A percentile compares a stretch with the other conserved stretches of the same genome.
phyloP scores from a whole-genome alignment of 2,329 filamentous ascomycete species.

The Ceratocystis lukuohia region DNA sequence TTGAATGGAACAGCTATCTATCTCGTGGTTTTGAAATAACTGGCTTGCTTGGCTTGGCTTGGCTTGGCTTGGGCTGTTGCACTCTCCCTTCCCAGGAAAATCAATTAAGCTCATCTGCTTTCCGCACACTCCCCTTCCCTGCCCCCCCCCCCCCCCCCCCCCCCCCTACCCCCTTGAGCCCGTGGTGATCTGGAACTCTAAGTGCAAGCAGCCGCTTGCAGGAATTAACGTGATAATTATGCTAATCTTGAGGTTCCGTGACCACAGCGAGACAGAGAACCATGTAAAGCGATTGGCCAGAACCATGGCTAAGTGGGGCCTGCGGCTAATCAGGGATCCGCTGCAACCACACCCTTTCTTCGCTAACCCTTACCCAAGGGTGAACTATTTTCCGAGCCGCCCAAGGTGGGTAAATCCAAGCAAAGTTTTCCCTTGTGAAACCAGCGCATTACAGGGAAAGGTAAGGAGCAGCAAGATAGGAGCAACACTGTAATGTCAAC shows the following conservation, averaged over 20 bases:
- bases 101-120: neutral
- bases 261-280: neutral
- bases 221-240: neutral
- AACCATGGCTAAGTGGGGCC: neutral
- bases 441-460: neutral
- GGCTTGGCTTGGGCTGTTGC: neutral
- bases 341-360: neutral
- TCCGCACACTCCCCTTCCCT: neutral
- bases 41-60: neutral
- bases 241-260: neutral
- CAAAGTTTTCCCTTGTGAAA: neutral
- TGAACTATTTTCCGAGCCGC: neutral
- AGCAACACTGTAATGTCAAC: neutral
- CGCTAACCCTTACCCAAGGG: neutral
- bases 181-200: neutral
- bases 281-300: conserved; percentile 12
- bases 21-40: too few species aligned
- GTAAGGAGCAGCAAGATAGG: too few species aligned
- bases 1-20: too few species aligned
- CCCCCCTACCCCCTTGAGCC: neutral
- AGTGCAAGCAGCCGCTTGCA: neutral
- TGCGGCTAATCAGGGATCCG: neutral
- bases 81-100: neutral
- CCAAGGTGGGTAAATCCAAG: neutral
- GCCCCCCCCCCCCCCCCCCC: neutral